phyloP scores from a whole-genome alignment of 345 rosid species.

The Garcia nutans region DNA sequence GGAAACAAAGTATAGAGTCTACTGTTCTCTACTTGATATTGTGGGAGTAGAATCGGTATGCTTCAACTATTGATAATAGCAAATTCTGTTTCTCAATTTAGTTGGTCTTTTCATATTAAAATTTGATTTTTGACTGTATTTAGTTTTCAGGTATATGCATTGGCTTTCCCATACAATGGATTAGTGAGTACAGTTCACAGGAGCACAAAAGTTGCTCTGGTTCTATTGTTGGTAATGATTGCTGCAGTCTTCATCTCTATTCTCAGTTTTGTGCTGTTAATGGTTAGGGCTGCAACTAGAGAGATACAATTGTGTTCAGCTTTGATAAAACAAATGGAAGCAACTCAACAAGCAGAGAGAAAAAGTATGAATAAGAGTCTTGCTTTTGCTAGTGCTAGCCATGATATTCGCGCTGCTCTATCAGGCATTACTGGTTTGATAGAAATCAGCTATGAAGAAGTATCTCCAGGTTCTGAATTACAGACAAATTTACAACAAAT shows the following conservation, averaged over 20 bases:
- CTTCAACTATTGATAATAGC: too few species aligned
- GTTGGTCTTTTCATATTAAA: too few species aligned
- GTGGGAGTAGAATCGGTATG: conserved; percentile 41
- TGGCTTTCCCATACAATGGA: conserved; percentile 42
- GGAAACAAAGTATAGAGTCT: conserved; percentile 15
- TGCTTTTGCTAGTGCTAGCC: conserved; percentile 74
- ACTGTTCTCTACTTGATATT: conserved; percentile 35
- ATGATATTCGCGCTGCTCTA: conserved; percentile 65
- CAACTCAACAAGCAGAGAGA: conserved; percentile 70
- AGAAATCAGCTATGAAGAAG: conserved; percentile 41
- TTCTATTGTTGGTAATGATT: conserved; percentile 30
- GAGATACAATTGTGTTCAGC: conserved; percentile 49
- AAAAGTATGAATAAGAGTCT: conserved; percentile 74
- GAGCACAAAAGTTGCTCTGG: conserved; percentile 25
- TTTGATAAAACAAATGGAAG: conserved; percentile 70
- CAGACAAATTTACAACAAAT: conserved; percentile 44
- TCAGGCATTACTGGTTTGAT: conserved; percentile 64
- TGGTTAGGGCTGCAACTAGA: conserved; percentile 38
- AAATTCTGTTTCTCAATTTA: too few species aligned
- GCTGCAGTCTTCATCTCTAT: conserved; percentile 24
- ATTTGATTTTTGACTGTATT: not conserved
- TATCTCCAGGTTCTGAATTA: conserved; percentile 41
- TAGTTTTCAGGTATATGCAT: conserved; percentile 51
- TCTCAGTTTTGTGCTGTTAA: conserved; percentile 35
- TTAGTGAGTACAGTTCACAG: conserved; percentile 17